Base-by-base conservation (phyloP, 495 filamentous ascomycete species). In the Penicillium lividum region DNA sequence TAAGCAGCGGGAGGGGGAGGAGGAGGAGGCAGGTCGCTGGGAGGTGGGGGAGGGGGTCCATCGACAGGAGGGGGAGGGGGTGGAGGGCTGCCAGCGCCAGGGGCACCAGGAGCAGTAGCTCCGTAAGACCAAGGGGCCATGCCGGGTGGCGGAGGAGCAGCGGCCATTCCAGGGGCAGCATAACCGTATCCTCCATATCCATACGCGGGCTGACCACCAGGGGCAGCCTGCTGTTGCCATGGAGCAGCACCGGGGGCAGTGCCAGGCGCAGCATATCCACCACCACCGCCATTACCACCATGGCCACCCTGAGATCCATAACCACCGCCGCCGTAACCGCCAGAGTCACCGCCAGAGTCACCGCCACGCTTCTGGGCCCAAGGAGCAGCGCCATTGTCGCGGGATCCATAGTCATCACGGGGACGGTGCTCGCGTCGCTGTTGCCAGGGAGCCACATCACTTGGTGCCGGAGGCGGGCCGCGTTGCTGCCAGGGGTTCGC, bases 401-500 rank as follows among this genome's bases (percentile, higher is more conserved):
- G 53, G 36, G 51, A 54, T 0, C 51, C 51, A 22, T 52, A 82
- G 58, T 84, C 83, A 56, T 81, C 76, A 43, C 76, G 77, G 45
- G 59, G 52, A 61, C 83, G 82, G 27, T 73, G 64, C 46, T 88
- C 84, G 22, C 86, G 84, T 73, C 85, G 66, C 60, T 82, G 80
- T 59, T 82, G 79, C 82, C 83, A 85, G 16, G 94, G 94, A 65
- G 94, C 93, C 59, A 92, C 84, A 53, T 86, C 92, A 53, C 93
- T 92, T 40, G 92, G 89, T 30, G 92, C 91, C 1, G 92, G 89
- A 31, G 93, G 91, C 2, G 74, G 77, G 13, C 68, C 70, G 50
- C 90, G 92, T 73, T 97, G 91, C 71, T 96, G 89, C 94, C 94
- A 98, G 28, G 94, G 94, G 71, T 93, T 93, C 58, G 77, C 72